Conservation (phyloP, 2,329 filamentous ascomycete genomes). For the Aphanoascus verrucosus region DNA sequence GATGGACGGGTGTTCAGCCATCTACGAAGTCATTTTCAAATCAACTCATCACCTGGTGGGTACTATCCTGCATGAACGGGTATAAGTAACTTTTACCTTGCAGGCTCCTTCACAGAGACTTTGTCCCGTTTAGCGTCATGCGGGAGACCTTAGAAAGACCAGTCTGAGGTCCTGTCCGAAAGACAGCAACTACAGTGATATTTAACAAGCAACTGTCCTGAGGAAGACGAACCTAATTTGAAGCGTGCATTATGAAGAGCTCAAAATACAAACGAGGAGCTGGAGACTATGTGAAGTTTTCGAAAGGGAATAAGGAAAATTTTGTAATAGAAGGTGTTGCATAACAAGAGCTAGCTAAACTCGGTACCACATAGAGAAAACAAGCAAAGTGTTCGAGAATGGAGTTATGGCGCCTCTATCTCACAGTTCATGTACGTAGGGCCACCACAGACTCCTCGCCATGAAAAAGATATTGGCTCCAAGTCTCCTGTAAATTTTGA, state of each 20-base stretch:
- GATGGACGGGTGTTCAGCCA: too few species aligned
- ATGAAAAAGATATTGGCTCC: constrained; percentile 8
- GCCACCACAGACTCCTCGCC: neutral
- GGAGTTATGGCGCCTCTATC: constrained; percentile 3
- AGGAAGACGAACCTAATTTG: neutral
- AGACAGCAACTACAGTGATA: too few species aligned
- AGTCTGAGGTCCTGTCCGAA: too few species aligned
- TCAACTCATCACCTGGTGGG: too few species aligned
- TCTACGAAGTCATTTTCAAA: too few species aligned
- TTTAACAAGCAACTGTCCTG: too few species aligned
- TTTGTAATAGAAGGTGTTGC: constrained; percentile 5
- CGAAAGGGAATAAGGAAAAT: neutral
- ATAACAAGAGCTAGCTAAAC: constrained; percentile 9
- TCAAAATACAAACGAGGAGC: constrained; percentile 8
- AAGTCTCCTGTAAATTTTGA: constrained; percentile 1
- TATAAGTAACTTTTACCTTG: too few species aligned
- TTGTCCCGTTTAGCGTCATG: too few species aligned
- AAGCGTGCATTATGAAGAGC: constrained; percentile 5
- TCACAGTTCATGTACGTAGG: neutral
- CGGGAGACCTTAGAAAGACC: too few species aligned
- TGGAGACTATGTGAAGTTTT: constrained; percentile 3
- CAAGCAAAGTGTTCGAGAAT: constrained; percentile 7
- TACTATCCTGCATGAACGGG: too few species aligned
- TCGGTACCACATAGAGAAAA: constrained; percentile 5
- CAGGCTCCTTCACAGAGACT: too few species aligned